Percentiles rank a stretch among this genome's conserved stretches.
These are phyloP conservation scores for Strobilomyces echinocephalus DNA, from an alignment of 768 basidiomycete genomes.

Conservation along the genomic window DNA sequence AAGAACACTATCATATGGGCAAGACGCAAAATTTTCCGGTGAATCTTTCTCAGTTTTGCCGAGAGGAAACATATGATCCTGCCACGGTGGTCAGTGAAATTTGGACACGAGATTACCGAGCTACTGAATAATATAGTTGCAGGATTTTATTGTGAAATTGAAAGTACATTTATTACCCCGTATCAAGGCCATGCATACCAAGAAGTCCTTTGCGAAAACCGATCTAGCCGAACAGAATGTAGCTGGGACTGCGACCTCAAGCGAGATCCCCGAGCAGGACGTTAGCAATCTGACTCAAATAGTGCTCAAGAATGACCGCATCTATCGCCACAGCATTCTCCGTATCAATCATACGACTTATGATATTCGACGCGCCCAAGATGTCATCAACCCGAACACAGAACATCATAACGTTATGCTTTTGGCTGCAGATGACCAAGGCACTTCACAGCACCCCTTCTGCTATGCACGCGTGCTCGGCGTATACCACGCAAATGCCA, in stretches of 20 bases:
- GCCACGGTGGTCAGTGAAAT: neutral
- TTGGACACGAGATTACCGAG: neutral
- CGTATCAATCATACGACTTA: neutral
- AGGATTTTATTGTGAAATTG: neutral
- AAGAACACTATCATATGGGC: too few relatives aligned
- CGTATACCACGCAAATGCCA: neutral
- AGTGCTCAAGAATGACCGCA: neutral
- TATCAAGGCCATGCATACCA: neutral
- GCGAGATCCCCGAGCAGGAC: neutral
- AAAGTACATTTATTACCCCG: neutral
- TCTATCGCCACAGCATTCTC: neutral
- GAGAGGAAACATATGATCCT: neutral
- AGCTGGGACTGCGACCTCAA: too few relatives aligned
- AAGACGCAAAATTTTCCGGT: too few relatives aligned
- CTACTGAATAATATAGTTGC: neutral
- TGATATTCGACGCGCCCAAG: neutral
- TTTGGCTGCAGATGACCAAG: neutral
- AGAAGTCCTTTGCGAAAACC: neutral
- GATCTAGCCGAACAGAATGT: too few relatives aligned
- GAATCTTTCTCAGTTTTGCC: too few relatives aligned
- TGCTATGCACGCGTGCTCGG: neutral
- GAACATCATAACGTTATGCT: neutral
- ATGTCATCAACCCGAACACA: neutral
- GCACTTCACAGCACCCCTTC: neutral
- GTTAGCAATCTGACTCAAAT: neutral